Evolutionary conservation across 192 early-diverging fungal species (phyloP), one percentile per base, ranked within the genome.

Genomic region (Coemansia sp.): DNA sequence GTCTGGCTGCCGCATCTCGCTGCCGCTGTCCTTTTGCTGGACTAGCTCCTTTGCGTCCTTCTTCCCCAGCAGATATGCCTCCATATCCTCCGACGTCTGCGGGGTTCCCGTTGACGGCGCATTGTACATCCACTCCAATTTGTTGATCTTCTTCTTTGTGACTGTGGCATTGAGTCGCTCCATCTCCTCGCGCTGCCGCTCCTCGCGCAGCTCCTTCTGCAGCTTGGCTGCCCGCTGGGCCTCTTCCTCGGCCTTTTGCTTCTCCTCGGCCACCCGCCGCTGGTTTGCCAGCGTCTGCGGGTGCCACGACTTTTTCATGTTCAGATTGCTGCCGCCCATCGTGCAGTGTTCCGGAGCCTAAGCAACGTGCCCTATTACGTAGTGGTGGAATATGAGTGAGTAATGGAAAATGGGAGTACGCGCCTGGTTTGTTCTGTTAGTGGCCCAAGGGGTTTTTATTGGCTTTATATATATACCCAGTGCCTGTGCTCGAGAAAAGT

Each of bases 241-340:
- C 55, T 98, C 95, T 49, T 92, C 92, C 2, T 80, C 82, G 11
- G 83, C 85, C 25, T 88, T 85, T 26, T 77, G 79, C 49, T 84
- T 82, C 42, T 94, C 95, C 45, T 72, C 58, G 29, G 62, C 61
- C 3, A 72, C 63, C 39, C 69, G 69, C 29, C 55, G 53, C 71
- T 90, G 90, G 72, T 96, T 94, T 32, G 84, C 82, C 44, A 87
- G 81, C 25, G 92, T 95, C 49, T 79, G 77, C 48, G 95, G 91
- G 82, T 96, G 95, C 93, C 93, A 98, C 25, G 86, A 90, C 77
- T 96, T 98, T 85, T 96, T 95, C 79, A 94, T 79, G 56, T 91
- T 93, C 44, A 78, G 55, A 33, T 78, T 73, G 19, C 76, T 67
- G 47, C 73, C 51, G 18, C 70, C 70, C 75, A 73, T 72, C n/a